Conservation (phyloP, 2,329 filamentous ascomycete genomes). For the Cercospora sojina region DNA sequence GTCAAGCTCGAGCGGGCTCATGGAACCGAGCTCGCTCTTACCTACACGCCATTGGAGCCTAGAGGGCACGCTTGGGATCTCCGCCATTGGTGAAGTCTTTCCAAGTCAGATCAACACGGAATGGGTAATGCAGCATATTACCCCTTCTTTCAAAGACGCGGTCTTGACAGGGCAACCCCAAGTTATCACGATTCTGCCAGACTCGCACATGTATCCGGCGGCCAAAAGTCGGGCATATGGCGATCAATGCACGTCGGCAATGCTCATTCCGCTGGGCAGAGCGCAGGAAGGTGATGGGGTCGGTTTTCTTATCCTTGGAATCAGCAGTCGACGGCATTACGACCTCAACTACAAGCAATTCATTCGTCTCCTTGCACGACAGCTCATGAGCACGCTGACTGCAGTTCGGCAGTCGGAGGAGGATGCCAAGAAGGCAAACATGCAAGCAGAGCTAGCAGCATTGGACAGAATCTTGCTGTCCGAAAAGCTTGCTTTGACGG, state of each 20-base stretch:
- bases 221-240: conserved; percentile 24
- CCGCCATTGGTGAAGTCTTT: neutral
- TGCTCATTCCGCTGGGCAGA: conserved; percentile 39
- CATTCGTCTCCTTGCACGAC: conserved; percentile 35
- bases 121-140: conserved; percentile 16
- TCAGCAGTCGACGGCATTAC: conserved; percentile 39
- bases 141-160: conserved; percentile 5
- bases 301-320: conserved; percentile 35
- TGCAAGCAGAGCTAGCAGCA: conserved; percentile 20
- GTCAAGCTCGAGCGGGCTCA: conserved; percentile 3
- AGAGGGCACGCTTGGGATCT: conserved; percentile 12
- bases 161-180: conserved; percentile 27
- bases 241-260: conserved; percentile 36
- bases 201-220: conserved; percentile 1
- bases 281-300: conserved; percentile 21
- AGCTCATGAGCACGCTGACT: conserved; percentile 26
- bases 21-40: neutral
- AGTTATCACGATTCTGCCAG: conserved; percentile 1
- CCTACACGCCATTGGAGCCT: conserved; percentile 12
- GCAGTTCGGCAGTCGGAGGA: conserved; percentile 34
- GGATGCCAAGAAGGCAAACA: conserved; percentile 17
- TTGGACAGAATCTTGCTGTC: conserved; percentile 22
- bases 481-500: conserved; percentile 27
- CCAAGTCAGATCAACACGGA: conserved; percentile 12
- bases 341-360: conserved; percentile 39